Base-by-base conservation (phyloP, 805 yeast genomes). In the Candida endomychidarum region DNA sequence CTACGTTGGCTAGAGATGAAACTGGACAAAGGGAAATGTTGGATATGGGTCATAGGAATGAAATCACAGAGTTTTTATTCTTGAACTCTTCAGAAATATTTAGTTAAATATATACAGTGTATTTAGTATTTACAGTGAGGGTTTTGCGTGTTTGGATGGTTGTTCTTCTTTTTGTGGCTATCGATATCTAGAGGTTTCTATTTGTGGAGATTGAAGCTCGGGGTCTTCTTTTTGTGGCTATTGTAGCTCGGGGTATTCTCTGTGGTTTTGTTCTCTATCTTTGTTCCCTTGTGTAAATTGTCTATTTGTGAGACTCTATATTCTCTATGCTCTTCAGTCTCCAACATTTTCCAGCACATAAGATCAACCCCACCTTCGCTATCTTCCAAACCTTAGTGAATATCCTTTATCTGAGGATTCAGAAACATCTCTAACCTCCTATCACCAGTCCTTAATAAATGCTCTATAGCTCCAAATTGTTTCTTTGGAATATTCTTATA, bases 391-490 rank as follows among this genome's bases (percentile, higher is more conserved):
- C 18, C 25, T 15, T 36, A 55, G 38, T 52, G 73, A 23, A 87
- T 82, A 51, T 87, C 85, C 46, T 82, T 83, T 23, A 90, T 80
- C 38, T 75, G 80, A 1, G 86, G 80, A 47, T 79, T 75, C 49
- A 83, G 77, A 50, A 81, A 85, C 78, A 81, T 77, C 46, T 88
- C 95, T 36, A 75, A 69, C 52, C 84, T 70, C 54, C 81, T 79
- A 46, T 75, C 70, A 3, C 98, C 98, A 3, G 75, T 72, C 43
- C 98, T 70, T 28, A 90, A 60, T 26, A 91, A 68, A 61, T 90
- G 89, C 57, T 90, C 98, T 31, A 90, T 80, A 1, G 96, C 84
- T 31, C 83, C 72, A 58, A 90, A 90, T 49, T 87, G 95, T 50
- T 86, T 83, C 58, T 84, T 81, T 25, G 84, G 78, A 8, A 90